Conservation (phyloP, 164 flowering plant species). For the Magnolia officinalis region DNA sequence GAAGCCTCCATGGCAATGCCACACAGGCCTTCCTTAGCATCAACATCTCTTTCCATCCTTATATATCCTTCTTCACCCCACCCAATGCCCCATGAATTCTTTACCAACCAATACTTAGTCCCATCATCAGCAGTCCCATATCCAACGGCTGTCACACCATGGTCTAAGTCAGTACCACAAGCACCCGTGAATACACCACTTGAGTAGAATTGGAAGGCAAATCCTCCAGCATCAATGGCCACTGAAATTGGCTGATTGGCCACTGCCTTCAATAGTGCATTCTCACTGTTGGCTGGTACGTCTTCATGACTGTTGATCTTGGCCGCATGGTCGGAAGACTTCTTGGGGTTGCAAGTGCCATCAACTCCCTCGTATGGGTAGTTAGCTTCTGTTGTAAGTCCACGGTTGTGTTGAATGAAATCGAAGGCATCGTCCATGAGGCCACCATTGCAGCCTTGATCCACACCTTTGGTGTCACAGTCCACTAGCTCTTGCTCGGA, state of each 20-base stretch:
- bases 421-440: background rate
- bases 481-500: conserved; percentile 9
- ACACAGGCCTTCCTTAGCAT: conserved; percentile 1
- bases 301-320: conserved; percentile 31
- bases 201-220: conserved; percentile 4
- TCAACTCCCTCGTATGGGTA: background rate
- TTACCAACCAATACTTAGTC: conserved; percentile 20
- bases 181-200: conserved; percentile 16
- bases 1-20: background rate
- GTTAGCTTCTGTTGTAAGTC: background rate
- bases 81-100: conserved; percentile 20
- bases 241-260: conserved; percentile 12
- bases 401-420: background rate
- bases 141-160: conserved; percentile 19
- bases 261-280: conserved; percentile 25
- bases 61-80: conserved; percentile 22
- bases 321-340: conserved; percentile 9
- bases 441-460: conserved; percentile 10
- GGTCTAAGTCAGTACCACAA: conserved; percentile 15
- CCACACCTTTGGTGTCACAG: background rate
- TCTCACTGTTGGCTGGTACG: conserved; percentile 29
- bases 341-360: conserved; percentile 12
- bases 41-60: conserved; percentile 16
- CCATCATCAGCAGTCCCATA: conserved; percentile 15
- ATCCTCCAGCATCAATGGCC: conserved; percentile 17